phyloP scores from a whole-genome alignment of 257 asterid species.

The Ehretia macrophylla region DNA sequence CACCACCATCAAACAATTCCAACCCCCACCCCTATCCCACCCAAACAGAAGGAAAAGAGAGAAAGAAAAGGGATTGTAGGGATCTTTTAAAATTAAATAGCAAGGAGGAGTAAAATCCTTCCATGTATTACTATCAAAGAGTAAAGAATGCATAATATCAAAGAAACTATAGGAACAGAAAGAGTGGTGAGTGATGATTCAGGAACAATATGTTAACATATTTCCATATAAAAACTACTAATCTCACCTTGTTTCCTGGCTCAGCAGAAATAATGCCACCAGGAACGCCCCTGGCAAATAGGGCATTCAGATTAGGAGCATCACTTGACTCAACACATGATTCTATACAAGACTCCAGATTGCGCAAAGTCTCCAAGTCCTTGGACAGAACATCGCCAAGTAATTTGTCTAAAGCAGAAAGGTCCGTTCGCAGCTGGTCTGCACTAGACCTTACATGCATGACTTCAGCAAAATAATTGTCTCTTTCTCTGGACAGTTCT shows the following conservation, averaged over 20 bases:
- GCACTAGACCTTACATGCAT: slow-evolving; percentile 42
- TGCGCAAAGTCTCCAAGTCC: slow-evolving; percentile 57
- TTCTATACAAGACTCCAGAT: slow-evolving; percentile 43
- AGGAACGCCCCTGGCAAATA: slow-evolving; percentile 26
- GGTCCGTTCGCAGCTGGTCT: slow-evolving; percentile 51
- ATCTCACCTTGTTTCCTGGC: slow-evolving; percentile 54
- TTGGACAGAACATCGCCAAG: slow-evolving; percentile 62
- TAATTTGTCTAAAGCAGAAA: slow-evolving; percentile 44
- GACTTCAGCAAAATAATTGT: slow-evolving; percentile 56
- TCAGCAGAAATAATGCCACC: slow-evolving; percentile 26
- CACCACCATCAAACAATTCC: no score
- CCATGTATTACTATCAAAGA: no score
- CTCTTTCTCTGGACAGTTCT: slow-evolving; percentile 68
- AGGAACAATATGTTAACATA: background rate
- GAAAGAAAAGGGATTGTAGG: no score
- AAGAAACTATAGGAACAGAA: background rate
- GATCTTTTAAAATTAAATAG: no score
- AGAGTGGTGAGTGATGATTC: background rate
- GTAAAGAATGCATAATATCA: background rate
- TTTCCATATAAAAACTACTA: background rate
- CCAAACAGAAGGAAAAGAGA: no score
- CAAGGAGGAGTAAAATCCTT: no score
- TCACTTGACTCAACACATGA: slow-evolving; percentile 39
- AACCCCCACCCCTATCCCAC: no score
- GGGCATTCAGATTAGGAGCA: slow-evolving; percentile 28